A percentile compares a stretch with the other conserved stretches of the same genome.
Conservation (phyloP, 768 basidiomycete genomes). For the Podaxis sp. region DNA sequence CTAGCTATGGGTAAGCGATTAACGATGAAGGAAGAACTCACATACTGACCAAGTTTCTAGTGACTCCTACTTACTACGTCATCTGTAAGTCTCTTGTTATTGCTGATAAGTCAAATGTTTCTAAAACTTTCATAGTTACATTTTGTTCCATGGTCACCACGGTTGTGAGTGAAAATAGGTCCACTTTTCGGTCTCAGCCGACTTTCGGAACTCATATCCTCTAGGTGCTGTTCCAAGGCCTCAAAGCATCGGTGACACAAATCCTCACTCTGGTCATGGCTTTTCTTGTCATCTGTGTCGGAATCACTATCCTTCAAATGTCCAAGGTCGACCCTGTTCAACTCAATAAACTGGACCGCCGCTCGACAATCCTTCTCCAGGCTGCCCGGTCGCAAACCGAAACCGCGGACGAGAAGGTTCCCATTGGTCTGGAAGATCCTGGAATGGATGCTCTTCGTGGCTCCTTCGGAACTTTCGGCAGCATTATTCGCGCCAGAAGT, state of each 20-base stretch:
- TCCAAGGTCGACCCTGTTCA: conserved; percentile 88
- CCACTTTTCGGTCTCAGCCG: not conserved
- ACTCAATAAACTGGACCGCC: conserved; percentile 80
- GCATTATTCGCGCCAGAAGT: conserved; percentile 76
- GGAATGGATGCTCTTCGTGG: conserved; percentile 92
- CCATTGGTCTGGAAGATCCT: conserved; percentile 76
- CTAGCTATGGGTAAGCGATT: conserved; percentile 60
- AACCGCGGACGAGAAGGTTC: conserved; percentile 65
- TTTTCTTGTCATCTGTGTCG: conserved; percentile 88
- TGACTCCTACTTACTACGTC: conserved; percentile 87
- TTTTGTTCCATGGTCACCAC: conserved; percentile 86
- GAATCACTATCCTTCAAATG: conserved; percentile 95
- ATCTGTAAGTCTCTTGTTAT: conserved; percentile 51
- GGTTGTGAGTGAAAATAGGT: conserved; percentile 47
- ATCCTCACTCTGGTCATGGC: conserved; percentile 92
- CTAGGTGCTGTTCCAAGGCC: conserved; percentile 87
- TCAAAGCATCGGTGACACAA: conserved; percentile 70
- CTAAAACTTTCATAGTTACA: conserved; percentile 52
- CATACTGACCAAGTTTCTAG: conserved; percentile 34
- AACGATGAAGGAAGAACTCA: conserved; percentile 1
- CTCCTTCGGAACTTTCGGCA: conserved; percentile 88
- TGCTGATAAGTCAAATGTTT: conserved; percentile 6
- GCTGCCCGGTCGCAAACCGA: conserved; percentile 78
- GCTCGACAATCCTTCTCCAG: conserved; percentile 87
- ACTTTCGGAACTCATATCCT: not conserved